A percentile compares a stretch with the other conserved stretches of the same genome.
These are phyloP conservation scores for Candolleomyces efflorescens DNA, from an alignment of 768 basidiomycete species.

Conservation along the genomic window DNA sequence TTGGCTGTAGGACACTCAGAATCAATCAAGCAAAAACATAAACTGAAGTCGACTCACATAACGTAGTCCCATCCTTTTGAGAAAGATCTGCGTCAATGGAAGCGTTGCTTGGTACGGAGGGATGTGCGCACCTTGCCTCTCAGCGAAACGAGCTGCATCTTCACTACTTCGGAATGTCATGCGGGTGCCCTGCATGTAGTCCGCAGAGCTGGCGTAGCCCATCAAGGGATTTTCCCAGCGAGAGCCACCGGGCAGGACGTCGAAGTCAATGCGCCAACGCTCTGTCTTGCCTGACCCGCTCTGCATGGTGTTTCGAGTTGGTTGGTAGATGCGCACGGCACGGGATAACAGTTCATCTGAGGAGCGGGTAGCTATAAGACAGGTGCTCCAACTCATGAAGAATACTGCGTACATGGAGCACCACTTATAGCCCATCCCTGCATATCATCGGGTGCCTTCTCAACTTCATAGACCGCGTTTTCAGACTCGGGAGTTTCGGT, in stretches of 20 bases:
- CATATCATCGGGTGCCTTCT: constrained; percentile 43
- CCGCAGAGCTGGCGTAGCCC: constrained; percentile 95
- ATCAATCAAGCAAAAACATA: neutral
- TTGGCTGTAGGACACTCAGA: constrained; percentile 41
- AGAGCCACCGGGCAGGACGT: constrained; percentile 81
- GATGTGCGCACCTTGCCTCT: constrained; percentile 76
- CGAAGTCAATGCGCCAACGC: constrained; percentile 94
- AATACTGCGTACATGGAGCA: constrained; percentile 61
- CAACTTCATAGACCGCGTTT: constrained; percentile 41
- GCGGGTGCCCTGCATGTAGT: constrained; percentile 93
- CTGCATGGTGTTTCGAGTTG: constrained; percentile 93
- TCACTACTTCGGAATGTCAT: constrained; percentile 82
- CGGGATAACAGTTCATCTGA: constrained; percentile 83
- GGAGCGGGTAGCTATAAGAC: constrained; percentile 5
- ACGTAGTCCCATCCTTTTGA: constrained; percentile 88
- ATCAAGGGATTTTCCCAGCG: constrained; percentile 98
- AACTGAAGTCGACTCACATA: constrained; percentile 49
- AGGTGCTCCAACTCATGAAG: neutral
- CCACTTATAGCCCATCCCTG: constrained; percentile 83
- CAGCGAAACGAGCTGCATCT: constrained; percentile 91
- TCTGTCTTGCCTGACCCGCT: constrained; percentile 82
- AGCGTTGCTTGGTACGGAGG: neutral
- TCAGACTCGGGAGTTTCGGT: constrained; percentile 22
- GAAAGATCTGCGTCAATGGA: constrained; percentile 8
- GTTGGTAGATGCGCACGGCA: constrained; percentile 87